Percentiles rank a stretch among this genome's conserved stretches.
Conservation (phyloP, 2,329 filamentous ascomycete species). For the Phialophora macrospora region DNA sequence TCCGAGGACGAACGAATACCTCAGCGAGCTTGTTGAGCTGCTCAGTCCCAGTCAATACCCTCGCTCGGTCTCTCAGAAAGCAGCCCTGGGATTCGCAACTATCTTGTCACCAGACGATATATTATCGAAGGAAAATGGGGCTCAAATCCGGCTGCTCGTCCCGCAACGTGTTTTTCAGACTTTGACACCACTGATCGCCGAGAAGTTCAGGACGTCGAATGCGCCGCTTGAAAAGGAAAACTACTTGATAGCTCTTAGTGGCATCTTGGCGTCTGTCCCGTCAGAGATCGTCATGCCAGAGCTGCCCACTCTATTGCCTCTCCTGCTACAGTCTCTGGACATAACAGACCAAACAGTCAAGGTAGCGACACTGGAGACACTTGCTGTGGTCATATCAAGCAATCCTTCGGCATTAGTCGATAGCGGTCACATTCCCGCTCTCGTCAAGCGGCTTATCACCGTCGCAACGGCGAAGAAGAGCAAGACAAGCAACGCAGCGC, state of each 20-base stretch:
- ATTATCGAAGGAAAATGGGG: conserved; percentile 64
- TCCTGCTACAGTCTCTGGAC: conserved; percentile 68
- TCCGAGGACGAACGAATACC: conserved; percentile 56
- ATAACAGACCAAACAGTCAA: conserved; percentile 59
- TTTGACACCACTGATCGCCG: conserved; percentile 61
- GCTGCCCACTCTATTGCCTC: conserved; percentile 61
- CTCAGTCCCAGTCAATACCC: conserved; percentile 50
- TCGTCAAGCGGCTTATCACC: conserved; percentile 62
- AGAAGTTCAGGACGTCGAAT: conserved; percentile 55
- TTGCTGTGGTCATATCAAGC: conserved; percentile 63
- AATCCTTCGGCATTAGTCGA: conserved; percentile 58
- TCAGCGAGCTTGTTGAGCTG: conserved; percentile 56
- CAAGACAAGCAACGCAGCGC: conserved; percentile 30
- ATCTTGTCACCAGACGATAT: conserved; percentile 66
- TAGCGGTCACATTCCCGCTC: conserved; percentile 61
- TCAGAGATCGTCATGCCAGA: conserved; percentile 65
- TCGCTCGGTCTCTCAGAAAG: conserved; percentile 54
- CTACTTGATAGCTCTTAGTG: conserved; percentile 67
- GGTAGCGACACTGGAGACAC: conserved; percentile 63
- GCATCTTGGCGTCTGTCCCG: conserved; percentile 64
- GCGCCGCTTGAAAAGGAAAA: conserved; percentile 57
- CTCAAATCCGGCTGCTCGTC: conserved; percentile 64
- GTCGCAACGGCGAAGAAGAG: conserved; percentile 45
- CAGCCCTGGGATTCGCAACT: conserved; percentile 63
- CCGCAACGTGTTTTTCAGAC: conserved; percentile 68